phyloP scores from a whole-genome alignment of 805 yeast species.

The Saccharomycopsis babjevae region DNA sequence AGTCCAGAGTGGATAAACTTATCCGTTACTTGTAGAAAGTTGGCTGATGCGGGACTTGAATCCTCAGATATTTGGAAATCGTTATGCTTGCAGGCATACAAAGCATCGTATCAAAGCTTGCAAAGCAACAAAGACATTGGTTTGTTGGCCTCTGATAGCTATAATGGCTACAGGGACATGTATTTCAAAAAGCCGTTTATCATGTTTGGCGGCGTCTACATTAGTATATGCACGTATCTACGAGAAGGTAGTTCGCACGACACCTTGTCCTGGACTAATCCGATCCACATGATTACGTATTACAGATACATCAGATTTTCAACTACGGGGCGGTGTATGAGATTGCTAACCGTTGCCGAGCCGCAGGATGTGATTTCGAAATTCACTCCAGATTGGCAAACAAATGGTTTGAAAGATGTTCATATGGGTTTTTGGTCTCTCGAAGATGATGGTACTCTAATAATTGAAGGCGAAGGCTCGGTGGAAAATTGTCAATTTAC shows the following conservation, averaged over 20 bases:
- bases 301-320: constrained; percentile 77
- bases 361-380: constrained; percentile 59
- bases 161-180: constrained; percentile 37
- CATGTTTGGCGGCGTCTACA: constrained; percentile 75
- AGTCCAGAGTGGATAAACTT: constrained; percentile 60
- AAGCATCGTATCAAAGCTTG: constrained; percentile 1
- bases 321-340: constrained; percentile 65
- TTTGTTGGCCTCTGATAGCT: neutral
- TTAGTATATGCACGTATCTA: constrained; percentile 74
- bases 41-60: constrained; percentile 21
- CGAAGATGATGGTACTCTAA: constrained; percentile 29
- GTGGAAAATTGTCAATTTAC: constrained; percentile 48
- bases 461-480: constrained; percentile 37
- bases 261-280: constrained; percentile 58
- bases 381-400: constrained; percentile 27
- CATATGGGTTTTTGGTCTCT: constrained; percentile 50
- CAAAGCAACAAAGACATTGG: neutral
- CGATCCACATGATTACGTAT: constrained; percentile 77
- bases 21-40: constrained; percentile 46
- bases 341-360: constrained; percentile 60
- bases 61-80: constrained; percentile 12
- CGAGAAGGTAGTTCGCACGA: constrained; percentile 70
- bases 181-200: constrained; percentile 59
- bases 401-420: constrained; percentile 28
- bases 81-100: neutral